A percentile compares a stretch with the other conserved stretches of the same genome.
phyloP scores from a whole-genome alignment of 306 rosid genomes.

The Pterocarpus santalinus region DNA sequence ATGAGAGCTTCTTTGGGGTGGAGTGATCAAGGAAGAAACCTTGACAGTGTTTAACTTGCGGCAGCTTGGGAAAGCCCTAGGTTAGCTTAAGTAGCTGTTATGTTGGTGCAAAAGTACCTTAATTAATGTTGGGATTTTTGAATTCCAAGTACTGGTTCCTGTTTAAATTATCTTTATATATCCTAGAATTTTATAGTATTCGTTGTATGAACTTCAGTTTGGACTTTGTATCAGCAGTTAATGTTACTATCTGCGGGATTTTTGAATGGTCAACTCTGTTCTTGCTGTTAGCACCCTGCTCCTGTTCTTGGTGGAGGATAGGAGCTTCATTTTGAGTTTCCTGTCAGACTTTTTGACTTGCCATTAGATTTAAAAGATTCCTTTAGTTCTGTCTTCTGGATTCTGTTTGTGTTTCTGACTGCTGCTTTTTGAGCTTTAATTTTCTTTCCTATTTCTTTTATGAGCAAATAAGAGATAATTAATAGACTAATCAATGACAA shows the following conservation, averaged over 20 bases:
- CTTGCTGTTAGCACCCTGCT: conserved; percentile 23
- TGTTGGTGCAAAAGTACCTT: neutral
- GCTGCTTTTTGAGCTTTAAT: neutral
- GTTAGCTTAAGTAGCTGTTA: neutral
- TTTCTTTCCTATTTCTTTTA: conserved; percentile 12
- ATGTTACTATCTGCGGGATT: conserved; percentile 12
- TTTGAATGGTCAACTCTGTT: neutral
- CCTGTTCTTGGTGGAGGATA: conserved; percentile 21
- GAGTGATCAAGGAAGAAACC: neutral
- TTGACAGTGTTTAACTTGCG: conserved; percentile 2
- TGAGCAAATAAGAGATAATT: neutral
- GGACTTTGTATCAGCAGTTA: neutral
- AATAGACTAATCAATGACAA: conserved; percentile 10
- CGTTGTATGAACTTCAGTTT: neutral
- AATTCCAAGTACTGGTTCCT: neutral
- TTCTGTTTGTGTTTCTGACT: neutral
- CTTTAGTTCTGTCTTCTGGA: neutral
- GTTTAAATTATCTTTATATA: neutral
- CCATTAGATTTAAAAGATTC: neutral
- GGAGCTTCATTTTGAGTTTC: conserved; percentile 32
- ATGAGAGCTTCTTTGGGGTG: neutral
- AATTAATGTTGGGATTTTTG: neutral
- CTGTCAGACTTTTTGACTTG: neutral
- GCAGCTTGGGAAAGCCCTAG: conserved; percentile 2
- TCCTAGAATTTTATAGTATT: neutral